A percentile compares a stretch with the other conserved stretches of the same genome.
These are phyloP conservation scores for Poronia punctata DNA, from an alignment of 495 filamentous ascomycete species.

Conservation along the genomic window DNA sequence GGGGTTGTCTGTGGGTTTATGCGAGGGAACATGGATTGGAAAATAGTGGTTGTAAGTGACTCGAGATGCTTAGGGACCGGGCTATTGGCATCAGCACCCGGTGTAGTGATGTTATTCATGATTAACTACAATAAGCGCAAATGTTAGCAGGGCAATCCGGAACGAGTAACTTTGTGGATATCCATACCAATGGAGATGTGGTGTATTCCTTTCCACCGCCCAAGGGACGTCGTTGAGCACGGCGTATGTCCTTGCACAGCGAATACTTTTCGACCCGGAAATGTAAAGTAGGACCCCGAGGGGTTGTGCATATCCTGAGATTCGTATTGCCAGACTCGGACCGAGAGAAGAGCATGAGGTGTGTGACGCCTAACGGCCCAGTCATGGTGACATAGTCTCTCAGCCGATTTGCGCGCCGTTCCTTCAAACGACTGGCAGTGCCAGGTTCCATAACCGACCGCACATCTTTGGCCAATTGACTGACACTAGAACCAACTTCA, in stretches of 20 bases:
- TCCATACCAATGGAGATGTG: slow-evolving; percentile 64
- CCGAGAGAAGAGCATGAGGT: slow-evolving; percentile 90
- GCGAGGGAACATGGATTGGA: slow-evolving; percentile 92
- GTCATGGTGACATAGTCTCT: slow-evolving; percentile 94
- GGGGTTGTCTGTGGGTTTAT: slow-evolving; percentile 91
- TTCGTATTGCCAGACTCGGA: slow-evolving; percentile 88
- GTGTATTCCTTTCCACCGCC: slow-evolving; percentile 76
- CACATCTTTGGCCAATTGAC: slow-evolving; percentile 86
- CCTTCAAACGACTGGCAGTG: slow-evolving; percentile 79
- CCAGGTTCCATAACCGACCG: slow-evolving; percentile 91
- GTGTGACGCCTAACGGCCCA: slow-evolving; percentile 86
- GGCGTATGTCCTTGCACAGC: slow-evolving; percentile 80
- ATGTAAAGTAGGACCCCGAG: slow-evolving; percentile 85
- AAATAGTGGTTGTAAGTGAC: slow-evolving; percentile 84
- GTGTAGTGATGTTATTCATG: slow-evolving; percentile 92
- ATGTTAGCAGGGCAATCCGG: slow-evolving; percentile 11
- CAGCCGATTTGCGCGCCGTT: slow-evolving; percentile 82
- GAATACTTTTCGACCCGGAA: slow-evolving; percentile 97
- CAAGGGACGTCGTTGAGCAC: slow-evolving; percentile 71
- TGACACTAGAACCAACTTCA: slow-evolving; percentile 86
- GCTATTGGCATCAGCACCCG: slow-evolving; percentile 55
- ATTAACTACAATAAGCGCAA: slow-evolving; percentile 54
- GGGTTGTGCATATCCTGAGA: slow-evolving; percentile 79
- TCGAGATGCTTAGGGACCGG: slow-evolving; percentile 80
- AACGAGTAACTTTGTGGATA: not conserved